Conservation (phyloP, 257 asterid species). For the Eucommia ulmoides region DNA sequence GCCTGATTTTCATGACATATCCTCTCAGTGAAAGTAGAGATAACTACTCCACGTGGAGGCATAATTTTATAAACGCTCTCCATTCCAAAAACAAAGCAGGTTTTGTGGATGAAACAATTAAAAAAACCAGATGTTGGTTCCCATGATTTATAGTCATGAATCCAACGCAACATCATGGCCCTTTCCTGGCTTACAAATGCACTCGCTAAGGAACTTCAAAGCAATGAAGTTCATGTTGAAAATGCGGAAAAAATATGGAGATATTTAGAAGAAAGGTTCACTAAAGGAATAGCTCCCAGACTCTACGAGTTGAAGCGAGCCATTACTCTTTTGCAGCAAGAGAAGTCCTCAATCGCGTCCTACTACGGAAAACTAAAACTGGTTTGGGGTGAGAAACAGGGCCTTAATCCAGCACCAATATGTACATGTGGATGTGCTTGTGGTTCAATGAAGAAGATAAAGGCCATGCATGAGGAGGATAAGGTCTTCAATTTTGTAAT, state of each 20-base stretch:
- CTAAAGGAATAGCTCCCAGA: too few relatives aligned
- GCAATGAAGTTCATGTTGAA: background rate
- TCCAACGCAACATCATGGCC: background rate
- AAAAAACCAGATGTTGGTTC: background rate
- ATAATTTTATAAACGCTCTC: background rate
- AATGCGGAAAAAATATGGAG: background rate
- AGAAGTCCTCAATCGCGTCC: background rate
- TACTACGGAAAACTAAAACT: background rate
- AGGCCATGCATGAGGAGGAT: too few relatives aligned
- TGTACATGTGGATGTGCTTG: background rate
- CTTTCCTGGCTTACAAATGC: background rate
- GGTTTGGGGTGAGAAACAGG: background rate
- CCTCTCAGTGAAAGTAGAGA: too few relatives aligned
- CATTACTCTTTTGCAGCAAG: constrained; percentile 4
- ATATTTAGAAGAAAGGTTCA: too few relatives aligned
- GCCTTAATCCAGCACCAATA: background rate
- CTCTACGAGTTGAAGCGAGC: background rate
- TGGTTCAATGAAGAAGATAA: too few relatives aligned
- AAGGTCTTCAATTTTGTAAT: too few relatives aligned
- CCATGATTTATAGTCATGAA: background rate
- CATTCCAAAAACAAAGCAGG: too few relatives aligned
- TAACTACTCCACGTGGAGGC: background rate
- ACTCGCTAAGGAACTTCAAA: background rate
- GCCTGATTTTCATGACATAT: too few relatives aligned
- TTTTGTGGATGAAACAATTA: constrained; percentile 1